Evolutionary conservation across 768 basidiomycete genomes (phyloP), one percentile per base, ranked within the genome.

Genomic region (Agrocybe chaxingu): DNA sequence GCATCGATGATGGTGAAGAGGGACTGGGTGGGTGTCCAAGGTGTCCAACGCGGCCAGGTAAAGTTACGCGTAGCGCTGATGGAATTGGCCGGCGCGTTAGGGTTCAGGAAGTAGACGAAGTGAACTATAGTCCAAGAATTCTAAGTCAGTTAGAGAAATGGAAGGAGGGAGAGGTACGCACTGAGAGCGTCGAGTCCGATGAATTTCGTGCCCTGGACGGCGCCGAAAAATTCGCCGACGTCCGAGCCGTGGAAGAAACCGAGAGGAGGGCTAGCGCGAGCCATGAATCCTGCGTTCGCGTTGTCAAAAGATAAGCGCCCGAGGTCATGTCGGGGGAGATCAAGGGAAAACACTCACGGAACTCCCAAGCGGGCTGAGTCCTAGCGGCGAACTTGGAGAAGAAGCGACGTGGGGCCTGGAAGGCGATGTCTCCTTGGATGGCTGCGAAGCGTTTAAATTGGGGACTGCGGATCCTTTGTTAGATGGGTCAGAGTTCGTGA

Each of bases 361-460:
- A 56, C 10, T 47, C 52, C 35, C 45, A 52, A 4, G 54, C 11
- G 32, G 47, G 41, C 31, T 58, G 59, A 1, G 53, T 52, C 34
- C 49, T 51, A 6, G 48, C 49, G 0, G 64, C 63, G 2, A 59
- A 47, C n/a, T 66, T 42, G 13, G 74, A 55, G 50, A 71, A 63
- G 53, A 66, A 70, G 10, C 73, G 64, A 5, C 72, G 67, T 13
- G 66, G 66, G 7, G 63, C 67, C 42, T 71, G 65, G 58, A 71
- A 73, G 8, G 58, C 37, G 8, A 64, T 37, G 49, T 77, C 75
- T 0, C 74, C 73, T 45, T 65, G 66, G 10, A 74, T 49, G 0
- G 72, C 69, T 1, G 73, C 62, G 8, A 74, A 54, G 2, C 76
- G 66, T 50, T 75, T 75, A 59, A 62, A 75, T 55, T 76, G 48